A percentile compares a stretch with the other conserved stretches of the same genome.
Evolutionary conservation across 78 protist species (phyloP).

Genomic region (Acrasis kona): DNA sequence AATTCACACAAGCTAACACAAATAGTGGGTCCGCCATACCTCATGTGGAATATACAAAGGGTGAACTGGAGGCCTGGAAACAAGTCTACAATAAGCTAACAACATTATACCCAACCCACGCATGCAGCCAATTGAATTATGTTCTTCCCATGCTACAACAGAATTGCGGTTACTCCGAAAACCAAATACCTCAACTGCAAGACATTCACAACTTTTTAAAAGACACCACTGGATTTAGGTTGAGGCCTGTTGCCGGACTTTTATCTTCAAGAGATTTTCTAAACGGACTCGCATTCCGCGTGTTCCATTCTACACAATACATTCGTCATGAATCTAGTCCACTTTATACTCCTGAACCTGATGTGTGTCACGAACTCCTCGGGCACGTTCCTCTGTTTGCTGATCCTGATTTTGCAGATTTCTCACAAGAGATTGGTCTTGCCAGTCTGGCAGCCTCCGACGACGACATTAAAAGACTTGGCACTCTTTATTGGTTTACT

Average conservation of each 20-base stretch:
- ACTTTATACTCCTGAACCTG: constrained; percentile 95
- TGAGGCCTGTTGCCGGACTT: constrained; percentile 87
- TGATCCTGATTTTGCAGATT: constrained; percentile 86
- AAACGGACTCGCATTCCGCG: constrained; percentile 85
- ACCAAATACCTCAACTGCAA: constrained; percentile 61
- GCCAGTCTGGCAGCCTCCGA: constrained; percentile 87
- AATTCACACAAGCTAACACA: too few relatives aligned
- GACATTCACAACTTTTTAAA: constrained; percentile 46
- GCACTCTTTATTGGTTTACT: constrained; percentile 86
- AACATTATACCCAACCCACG: constrained; percentile 64
- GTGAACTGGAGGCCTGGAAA: constrained; percentile 69
- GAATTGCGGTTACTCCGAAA: constrained; percentile 60
- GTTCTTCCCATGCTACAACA: constrained; percentile 61
- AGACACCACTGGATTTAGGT: constrained; percentile 66
- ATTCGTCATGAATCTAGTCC: constrained; percentile 84
- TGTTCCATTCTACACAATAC: constrained; percentile 86
- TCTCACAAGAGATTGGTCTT: constrained; percentile 82
- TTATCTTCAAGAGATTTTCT: constrained; percentile 83
- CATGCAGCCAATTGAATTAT: constrained; percentile 59
- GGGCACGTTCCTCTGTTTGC: constrained; percentile 94
- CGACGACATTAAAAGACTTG: constrained; percentile 65
- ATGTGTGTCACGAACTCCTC: constrained; percentile 82
- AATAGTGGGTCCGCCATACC: constrained; percentile 66
- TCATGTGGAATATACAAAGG: constrained; percentile 47
- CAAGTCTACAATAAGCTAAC: constrained; percentile 34